phyloP scores from a whole-genome alignment of 2,329 filamentous ascomycete species.

The Fusarium sp. region DNA sequence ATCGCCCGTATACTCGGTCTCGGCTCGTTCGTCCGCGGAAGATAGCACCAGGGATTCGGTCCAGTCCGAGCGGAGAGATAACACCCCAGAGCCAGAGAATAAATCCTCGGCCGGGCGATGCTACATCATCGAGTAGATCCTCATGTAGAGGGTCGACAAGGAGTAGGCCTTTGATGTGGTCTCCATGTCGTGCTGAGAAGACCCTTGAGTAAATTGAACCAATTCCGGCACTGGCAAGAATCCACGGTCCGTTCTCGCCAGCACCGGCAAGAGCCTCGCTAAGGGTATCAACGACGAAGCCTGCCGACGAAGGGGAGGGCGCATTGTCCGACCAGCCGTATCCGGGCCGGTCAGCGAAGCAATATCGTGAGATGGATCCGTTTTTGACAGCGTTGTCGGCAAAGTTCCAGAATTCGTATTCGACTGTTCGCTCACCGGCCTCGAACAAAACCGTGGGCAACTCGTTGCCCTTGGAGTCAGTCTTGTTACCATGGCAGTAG shows the following conservation, averaged over 20 bases:
- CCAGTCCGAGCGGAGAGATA: constrained; percentile 86
- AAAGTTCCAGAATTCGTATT: constrained; percentile 82
- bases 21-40: constrained; percentile 83
- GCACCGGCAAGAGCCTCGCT: constrained; percentile 85
- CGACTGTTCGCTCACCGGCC: constrained; percentile 82
- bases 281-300: constrained; percentile 89
- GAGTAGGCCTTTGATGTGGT: constrained; percentile 80
- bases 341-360: constrained; percentile 94
- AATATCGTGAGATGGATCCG: constrained; percentile 87
- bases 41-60: constrained; percentile 81
- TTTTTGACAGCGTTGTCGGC: constrained; percentile 80
- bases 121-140: constrained; percentile 78
- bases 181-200: constrained; percentile 85
- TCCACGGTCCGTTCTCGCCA: constrained; percentile 88
- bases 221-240: constrained; percentile 86
- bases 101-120: constrained; percentile 78
- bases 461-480: constrained; percentile 62
- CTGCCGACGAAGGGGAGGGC: constrained; percentile 91
- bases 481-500: constrained; percentile 80
- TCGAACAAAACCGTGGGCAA: constrained; percentile 88
- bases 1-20: constrained; percentile 86
- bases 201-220: constrained; percentile 91
- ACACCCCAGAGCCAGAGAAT: constrained; percentile 87
- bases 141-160: constrained; percentile 92
- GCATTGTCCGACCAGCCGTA: constrained; percentile 90